Percentiles rank a stretch among this genome's conserved stretches.
phyloP scores from a whole-genome alignment of 805 yeast genomes.

The Teunomyces kruisii region DNA sequence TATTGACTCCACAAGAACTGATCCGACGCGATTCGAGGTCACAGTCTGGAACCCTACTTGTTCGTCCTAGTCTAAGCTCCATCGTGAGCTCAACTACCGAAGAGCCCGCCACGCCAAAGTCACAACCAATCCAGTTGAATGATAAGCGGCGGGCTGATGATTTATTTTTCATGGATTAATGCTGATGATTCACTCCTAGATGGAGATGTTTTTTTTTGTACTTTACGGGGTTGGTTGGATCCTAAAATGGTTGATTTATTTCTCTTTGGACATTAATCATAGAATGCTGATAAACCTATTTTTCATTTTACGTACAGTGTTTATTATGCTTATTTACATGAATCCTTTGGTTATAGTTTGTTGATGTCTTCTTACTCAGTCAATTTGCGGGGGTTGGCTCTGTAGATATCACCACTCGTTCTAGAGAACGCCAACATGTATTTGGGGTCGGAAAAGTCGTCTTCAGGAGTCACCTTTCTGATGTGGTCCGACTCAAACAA shows the following conservation, averaged over 20 bases:
- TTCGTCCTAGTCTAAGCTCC: constrained; percentile 28
- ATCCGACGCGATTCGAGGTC: constrained; percentile 66
- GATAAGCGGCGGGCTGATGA: constrained; percentile 22
- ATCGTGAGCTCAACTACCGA: constrained; percentile 5
- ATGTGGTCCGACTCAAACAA: constrained; percentile 37
- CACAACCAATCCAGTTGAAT: constrained; percentile 10
- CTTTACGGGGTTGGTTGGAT: not conserved
- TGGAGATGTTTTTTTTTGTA: not conserved
- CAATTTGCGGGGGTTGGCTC: constrained; percentile 30
- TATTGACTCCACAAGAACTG: constrained; percentile 76
- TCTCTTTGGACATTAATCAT: not conserved
- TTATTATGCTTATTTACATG: constrained; percentile 5
- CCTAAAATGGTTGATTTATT: constrained; percentile 1
- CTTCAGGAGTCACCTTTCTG: constrained; percentile 40
- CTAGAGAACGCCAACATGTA: constrained; percentile 27
- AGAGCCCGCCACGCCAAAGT: constrained; percentile 6
- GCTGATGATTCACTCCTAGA: not conserved
- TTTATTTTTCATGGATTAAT: constrained; percentile 40
- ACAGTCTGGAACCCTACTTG: constrained; percentile 41
- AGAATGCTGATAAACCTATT: not conserved
- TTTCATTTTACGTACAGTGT: constrained; percentile 1
- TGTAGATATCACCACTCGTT: constrained; percentile 40
- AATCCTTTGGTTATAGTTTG: constrained; percentile 3
- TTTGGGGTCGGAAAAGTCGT: constrained; percentile 16
- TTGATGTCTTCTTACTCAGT: constrained; percentile 10